Base-by-base conservation (phyloP, 495 filamentous ascomycete species). In the Aspergillus saccharolyticus region DNA sequence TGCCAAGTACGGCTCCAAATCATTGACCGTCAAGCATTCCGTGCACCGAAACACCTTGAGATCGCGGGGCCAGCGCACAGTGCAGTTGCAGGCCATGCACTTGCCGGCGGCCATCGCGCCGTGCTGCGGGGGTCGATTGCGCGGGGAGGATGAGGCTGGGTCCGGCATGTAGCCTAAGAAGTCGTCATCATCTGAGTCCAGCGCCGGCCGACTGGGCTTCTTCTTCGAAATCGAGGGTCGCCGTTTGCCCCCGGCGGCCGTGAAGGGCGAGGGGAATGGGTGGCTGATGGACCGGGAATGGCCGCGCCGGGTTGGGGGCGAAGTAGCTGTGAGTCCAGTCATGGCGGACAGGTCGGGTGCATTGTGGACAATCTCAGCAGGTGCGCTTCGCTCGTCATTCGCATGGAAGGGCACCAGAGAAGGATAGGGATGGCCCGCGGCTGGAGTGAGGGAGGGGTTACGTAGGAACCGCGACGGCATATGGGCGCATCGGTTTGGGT, bases 11-110 rank as follows among this genome's bases (percentile, higher is more conserved):
- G 83, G 83, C 57, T 83, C 80, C 48, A 96, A 66, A 66, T 96
- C 91, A 62, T 94, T 96, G 63, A 97, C 83, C 48, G 88, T 96
- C 63, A 90, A 74, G 70, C 92, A 97, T 48, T 88, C 83, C 30
- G 89, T 88, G 70, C 92, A 97, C 62, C 90, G 80, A 72, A 92
- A 96, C 44, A 86, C 78, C 22, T 81, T 80, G 61, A 93, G 67
- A 55, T 86, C 78, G 57, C 79, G 81, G n/a, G 92, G 91, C 89
- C 91, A 96, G 49, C 85, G 84, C 48, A 96, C 84, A 43, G 83
- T 82, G 49, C 86, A 88, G 66, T 86, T 88, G 67, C 92, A 96
- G 12, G 89, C 90, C 76, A 86, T 85, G 65, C 90, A 96, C 63
- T 81, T 87, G 15, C 89, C 89, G 25, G 86, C 85, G n/a, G 74